A percentile compares a stretch with the other conserved stretches of the same genome.
Conservation (phyloP, 305 asterid genomes). For the Solanum hybrid region DNA sequence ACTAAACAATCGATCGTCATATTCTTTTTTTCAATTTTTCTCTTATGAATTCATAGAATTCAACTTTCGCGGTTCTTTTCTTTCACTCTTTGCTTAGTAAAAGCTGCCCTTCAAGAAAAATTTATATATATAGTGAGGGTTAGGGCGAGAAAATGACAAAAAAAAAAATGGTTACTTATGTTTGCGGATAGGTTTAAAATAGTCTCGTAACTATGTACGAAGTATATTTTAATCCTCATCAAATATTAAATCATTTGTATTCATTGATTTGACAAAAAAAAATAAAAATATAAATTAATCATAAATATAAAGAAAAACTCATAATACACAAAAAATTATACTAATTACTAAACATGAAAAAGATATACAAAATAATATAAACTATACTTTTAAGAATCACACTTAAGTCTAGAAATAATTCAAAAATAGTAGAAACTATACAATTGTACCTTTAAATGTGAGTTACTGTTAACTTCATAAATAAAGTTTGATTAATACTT, state of each 20-base stretch:
- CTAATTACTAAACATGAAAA: too few species aligned
- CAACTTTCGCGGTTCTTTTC: neutral
- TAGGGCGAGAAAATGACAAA: neutral
- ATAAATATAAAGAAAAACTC: neutral
- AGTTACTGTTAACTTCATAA: neutral
- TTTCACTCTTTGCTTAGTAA: neutral
- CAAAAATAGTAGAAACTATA: neutral
- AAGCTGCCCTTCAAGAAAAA: neutral
- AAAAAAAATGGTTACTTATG: neutral
- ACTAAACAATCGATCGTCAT: constrained; percentile 69
- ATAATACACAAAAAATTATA: neutral
- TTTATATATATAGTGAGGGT: neutral
- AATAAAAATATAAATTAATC: too few species aligned
- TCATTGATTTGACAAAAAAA: neutral
- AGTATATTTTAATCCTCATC: neutral
- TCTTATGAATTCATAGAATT: neutral
- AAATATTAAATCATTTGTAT: neutral
- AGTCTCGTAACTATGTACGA: neutral
- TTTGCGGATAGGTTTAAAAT: neutral
- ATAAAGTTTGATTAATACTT: neutral
- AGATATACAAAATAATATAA: too few species aligned
- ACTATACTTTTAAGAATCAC: neutral
- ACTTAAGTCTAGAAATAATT: neutral
- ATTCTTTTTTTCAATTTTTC: too few species aligned
- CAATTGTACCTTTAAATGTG: neutral